These are phyloP conservation scores for Jasminum sambac DNA, from an alignment of 257 asterid species.

Conservation along the genomic window DNA sequence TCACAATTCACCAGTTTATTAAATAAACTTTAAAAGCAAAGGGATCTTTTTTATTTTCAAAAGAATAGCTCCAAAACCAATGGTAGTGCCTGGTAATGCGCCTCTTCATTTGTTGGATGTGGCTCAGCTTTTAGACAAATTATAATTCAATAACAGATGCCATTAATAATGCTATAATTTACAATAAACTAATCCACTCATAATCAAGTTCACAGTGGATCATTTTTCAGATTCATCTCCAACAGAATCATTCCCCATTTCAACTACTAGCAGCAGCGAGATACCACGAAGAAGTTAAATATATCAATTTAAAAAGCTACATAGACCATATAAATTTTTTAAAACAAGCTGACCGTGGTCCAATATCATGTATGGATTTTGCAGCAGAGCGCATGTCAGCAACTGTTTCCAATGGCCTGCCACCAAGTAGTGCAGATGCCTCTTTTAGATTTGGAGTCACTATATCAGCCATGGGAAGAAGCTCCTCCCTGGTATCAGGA, in stretches of 20 bases:
- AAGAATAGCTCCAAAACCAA: slow-evolving; percentile 10
- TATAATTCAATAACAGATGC: background rate
- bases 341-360: slow-evolving; percentile 67
- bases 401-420: slow-evolving; percentile 58
- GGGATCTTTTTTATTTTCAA: background rate
- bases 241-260: background rate
- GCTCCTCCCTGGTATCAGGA: slow-evolving; percentile 61
- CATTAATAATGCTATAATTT: background rate
- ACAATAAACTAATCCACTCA: background rate
- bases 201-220: background rate
- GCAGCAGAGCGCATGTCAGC: slow-evolving; percentile 96
- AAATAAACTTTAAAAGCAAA: slow-evolving; percentile 6
- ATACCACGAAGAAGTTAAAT: background rate
- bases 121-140: background rate
- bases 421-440: slow-evolving; percentile 88
- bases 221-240: no score
- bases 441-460: slow-evolving; percentile 93
- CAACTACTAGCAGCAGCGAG: slow-evolving; percentile 3
- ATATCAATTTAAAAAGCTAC: slow-evolving; percentile 4
- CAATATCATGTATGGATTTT: slow-evolving; percentile 68
- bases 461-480: slow-evolving; percentile 86
- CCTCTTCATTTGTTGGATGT: slow-evolving; percentile 5
- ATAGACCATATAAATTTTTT: slow-evolving; percentile 18
- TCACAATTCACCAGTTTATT: slow-evolving; percentile 4
- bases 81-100: background rate